Conservation (phyloP, 768 basidiomycete genomes). For the Inosperma sp. region DNA sequence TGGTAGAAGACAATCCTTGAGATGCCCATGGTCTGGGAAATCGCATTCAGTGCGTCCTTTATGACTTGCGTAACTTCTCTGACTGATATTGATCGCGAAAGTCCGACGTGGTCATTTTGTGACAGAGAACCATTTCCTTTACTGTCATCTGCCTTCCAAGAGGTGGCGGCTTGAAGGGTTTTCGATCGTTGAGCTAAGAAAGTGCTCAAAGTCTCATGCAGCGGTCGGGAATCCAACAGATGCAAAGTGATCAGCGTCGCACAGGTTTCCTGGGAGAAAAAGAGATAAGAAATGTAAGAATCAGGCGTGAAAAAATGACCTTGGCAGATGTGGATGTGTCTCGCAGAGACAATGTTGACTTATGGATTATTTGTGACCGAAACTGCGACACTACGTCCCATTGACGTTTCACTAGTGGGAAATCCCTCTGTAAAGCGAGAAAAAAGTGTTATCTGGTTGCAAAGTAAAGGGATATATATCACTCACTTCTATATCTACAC, state of each 20-base stretch:
- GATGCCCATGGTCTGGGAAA: conserved; percentile 55
- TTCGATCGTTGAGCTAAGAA: conserved; percentile 69
- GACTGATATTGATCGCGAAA: conserved; percentile 8
- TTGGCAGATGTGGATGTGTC: conserved; percentile 49
- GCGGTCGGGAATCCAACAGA: conserved; percentile 81
- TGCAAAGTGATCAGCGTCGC: conserved; percentile 79
- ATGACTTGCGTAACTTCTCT: conserved; percentile 53
- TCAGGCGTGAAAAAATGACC: conserved; percentile 32
- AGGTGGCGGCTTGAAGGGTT: conserved; percentile 45
- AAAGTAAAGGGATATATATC: background rate
- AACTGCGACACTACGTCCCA: conserved; percentile 90
- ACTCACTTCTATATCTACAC: conserved; percentile 60
- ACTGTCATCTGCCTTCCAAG: conserved; percentile 26
- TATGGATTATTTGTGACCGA: conserved; percentile 82
- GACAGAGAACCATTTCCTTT: background rate
- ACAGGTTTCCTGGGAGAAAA: conserved; percentile 54
- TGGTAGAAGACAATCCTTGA: conserved; percentile 56
- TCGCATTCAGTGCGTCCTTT: conserved; percentile 46
- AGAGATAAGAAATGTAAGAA: background rate
- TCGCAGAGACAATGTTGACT: conserved; percentile 78
- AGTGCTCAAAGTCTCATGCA: conserved; percentile 65
- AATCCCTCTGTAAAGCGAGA: conserved; percentile 76
- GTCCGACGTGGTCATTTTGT: background rate
- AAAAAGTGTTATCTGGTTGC: background rate
- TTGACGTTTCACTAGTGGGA: conserved; percentile 85